Percentiles rank a stretch among this genome's conserved stretches.
Evolutionary conservation across 305 asterid species (phyloP).

Genomic region (Solanum hybrid): DNA sequence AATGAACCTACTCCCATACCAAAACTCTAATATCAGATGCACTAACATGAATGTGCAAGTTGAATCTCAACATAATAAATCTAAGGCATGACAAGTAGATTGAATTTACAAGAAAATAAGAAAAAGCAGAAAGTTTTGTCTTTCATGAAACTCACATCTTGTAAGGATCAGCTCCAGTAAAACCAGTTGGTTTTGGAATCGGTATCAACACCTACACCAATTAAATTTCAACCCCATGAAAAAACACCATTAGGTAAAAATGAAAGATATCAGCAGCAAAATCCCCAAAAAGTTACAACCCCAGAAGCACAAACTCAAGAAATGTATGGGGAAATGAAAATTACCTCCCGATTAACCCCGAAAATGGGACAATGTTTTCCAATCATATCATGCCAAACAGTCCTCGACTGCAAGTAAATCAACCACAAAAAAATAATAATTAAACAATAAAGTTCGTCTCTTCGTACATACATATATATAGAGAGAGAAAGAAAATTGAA

Average conservation of each 20-base stretch:
- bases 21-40: not conserved
- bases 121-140: not conserved
- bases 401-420: constrained; percentile 30
- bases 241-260: not conserved
- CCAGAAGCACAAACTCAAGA: not conserved
- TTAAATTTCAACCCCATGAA: not conserved
- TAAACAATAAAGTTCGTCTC: not conserved
- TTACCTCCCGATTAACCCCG: constrained; percentile 93
- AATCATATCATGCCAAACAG: constrained; percentile 94
- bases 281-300: not conserved
- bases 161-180: constrained; percentile 92
- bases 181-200: constrained; percentile 84
- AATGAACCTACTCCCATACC: no score
- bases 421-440: not conserved
- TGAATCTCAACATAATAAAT: not conserved
- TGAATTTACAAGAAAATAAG: not conserved
- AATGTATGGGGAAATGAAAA: not conserved
- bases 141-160: constrained; percentile 44
- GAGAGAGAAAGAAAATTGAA: not conserved
- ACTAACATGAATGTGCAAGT: not conserved
- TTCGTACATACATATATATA: not conserved
- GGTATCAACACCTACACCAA: constrained; percentile 61
- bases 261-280: not conserved
- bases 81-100: not conserved
- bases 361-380: constrained; percentile 88